Evolutionary conservation across 805 yeast species (phyloP).

Genomic region (Candida verbasci): DNA sequence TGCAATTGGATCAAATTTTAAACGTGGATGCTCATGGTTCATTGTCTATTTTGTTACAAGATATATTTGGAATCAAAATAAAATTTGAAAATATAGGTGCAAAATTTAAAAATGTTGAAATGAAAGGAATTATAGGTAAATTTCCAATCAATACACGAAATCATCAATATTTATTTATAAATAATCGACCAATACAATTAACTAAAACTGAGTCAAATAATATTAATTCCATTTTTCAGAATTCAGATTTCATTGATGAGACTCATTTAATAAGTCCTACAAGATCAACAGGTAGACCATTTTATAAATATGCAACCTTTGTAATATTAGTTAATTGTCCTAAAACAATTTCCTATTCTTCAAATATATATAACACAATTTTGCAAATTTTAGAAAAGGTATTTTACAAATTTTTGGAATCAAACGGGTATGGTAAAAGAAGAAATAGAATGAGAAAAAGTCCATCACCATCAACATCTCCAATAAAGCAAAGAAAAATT

Average conservation of each 20-base stretch:
- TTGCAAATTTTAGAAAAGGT: slow-evolving; percentile 5
- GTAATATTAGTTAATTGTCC: slow-evolving; percentile 28
- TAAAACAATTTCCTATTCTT: slow-evolving; percentile 25
- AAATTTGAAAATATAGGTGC: slow-evolving; percentile 23
- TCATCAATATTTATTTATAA: slow-evolving; percentile 44
- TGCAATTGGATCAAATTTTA: slow-evolving; percentile 4
- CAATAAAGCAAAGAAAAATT: slow-evolving; percentile 2
- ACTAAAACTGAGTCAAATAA: slow-evolving; percentile 9
- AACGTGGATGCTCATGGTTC: not conserved
- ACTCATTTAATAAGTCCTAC: not conserved
- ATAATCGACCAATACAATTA: slow-evolving; percentile 28
- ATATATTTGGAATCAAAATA: slow-evolving; percentile 6
- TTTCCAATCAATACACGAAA: slow-evolving; percentile 27
- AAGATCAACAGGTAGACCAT: slow-evolving; percentile 22
- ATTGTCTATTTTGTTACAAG: slow-evolving; percentile 1
- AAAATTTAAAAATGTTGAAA: slow-evolving; percentile 17
- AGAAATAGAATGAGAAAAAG: not conserved
- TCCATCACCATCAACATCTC: slow-evolving; percentile 4
- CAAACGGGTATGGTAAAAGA: slow-evolving; percentile 4
- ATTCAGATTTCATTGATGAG: slow-evolving; percentile 15
- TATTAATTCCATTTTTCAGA: slow-evolving; percentile 20
- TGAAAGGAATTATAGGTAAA: slow-evolving; percentile 39
- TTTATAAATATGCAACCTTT: slow-evolving; percentile 33
- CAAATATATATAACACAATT: slow-evolving; percentile 3
- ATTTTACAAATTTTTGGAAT: slow-evolving; percentile 5